Evolutionary conservation across 345 rosid genomes (phyloP).

Genomic region (Gossypium sturtianum): DNA sequence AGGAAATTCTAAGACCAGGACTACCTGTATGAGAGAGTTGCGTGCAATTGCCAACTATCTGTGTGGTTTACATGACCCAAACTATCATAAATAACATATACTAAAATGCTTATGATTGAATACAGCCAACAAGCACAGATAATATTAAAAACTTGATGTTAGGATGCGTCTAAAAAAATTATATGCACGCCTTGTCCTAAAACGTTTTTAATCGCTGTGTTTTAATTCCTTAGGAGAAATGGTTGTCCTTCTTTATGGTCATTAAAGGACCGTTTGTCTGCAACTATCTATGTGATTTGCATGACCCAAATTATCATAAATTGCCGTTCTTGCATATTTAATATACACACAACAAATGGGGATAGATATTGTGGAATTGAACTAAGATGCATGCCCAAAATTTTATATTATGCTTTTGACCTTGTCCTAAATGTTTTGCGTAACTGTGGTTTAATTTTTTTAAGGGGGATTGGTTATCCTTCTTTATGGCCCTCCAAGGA

Average conservation of each 20-base stretch:
- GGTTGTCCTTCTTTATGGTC: slow-evolving; percentile 74
- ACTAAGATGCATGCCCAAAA: not conserved
- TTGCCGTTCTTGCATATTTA: not conserved
- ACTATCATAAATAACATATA: not conserved
- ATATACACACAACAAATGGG: not conserved
- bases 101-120: not conserved
- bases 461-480: slow-evolving; percentile 70
- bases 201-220: not conserved
- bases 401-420: not conserved
- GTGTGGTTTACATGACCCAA: not conserved
- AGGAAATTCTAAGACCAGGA: not conserved
- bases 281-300: slow-evolving; percentile 7
- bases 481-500: slow-evolving; percentile 66
- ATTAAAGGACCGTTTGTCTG: slow-evolving; percentile 59
- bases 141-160: not conserved
- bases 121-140: not conserved
- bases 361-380: not conserved
- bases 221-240: slow-evolving; percentile 37
- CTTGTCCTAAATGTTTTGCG: not conserved
- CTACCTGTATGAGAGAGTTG: not conserved
- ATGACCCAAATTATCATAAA: not conserved
- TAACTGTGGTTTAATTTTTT: not conserved
- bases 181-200: not conserved
- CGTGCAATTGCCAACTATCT: not conserved
- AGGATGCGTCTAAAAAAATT: not conserved